Evolutionary conservation across 768 basidiomycete genomes (phyloP).

Genomic region (Leccinum variicolor): DNA sequence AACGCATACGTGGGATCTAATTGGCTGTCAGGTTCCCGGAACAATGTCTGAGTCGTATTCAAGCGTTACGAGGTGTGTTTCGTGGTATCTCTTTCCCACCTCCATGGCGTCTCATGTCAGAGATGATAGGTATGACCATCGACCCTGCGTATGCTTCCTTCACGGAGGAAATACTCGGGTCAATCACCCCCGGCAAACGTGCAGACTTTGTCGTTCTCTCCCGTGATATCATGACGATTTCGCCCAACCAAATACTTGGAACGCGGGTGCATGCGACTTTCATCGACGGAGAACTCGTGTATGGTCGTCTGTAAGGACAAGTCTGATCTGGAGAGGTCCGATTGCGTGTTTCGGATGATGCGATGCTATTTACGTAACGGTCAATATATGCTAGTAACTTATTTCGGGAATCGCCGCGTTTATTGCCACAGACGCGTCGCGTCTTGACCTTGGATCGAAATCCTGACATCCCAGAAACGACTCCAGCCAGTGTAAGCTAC

Average conservation of each 20-base stretch:
- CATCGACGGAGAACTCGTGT: conserved; percentile 64
- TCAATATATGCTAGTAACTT: neutral
- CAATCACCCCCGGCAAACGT: conserved; percentile 69
- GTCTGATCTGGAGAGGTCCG: too few species aligned
- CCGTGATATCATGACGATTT: conserved; percentile 73
- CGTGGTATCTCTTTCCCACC: neutral
- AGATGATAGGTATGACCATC: conserved; percentile 72
- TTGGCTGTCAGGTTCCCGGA: conserved; percentile 66
- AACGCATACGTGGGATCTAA: too few species aligned
- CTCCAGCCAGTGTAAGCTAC: neutral
- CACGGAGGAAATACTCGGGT: conserved; percentile 69
- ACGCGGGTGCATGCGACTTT: conserved; percentile 73
- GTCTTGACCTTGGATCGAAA: neutral
- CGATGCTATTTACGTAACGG: neutral
- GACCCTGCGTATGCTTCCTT: conserved; percentile 88
- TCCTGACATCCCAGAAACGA: neutral
- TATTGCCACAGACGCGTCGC: conserved; percentile 25
- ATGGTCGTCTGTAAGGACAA: conserved; percentile 34
- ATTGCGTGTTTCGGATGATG: too few species aligned
- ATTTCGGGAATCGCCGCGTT: conserved; percentile 12
- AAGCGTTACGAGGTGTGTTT: conserved; percentile 68
- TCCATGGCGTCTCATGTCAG: neutral
- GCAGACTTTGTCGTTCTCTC: conserved; percentile 88
- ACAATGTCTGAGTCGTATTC: conserved; percentile 67
- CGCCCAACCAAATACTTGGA: conserved; percentile 53